Evolutionary conservation across 441 rosid species (phyloP).

Genomic region (Euphorbia celastroides): DNA sequence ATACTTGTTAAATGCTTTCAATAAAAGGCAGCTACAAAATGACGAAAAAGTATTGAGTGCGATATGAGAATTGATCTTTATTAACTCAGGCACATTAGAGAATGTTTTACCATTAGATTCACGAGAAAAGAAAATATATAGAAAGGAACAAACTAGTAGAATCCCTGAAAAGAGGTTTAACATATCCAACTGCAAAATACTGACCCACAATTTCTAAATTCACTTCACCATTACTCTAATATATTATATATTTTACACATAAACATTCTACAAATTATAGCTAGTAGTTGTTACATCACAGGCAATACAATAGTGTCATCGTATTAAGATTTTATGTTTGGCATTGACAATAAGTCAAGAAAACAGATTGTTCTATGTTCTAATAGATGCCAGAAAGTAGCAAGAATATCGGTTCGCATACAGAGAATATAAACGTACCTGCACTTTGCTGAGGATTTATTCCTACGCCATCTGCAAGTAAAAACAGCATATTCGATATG

Average conservation of each 20-base stretch:
- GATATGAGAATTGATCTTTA: not conserved
- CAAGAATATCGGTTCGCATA: not conserved
- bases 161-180: not conserved
- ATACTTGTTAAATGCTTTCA: not conserved
- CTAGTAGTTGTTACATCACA: not conserved
- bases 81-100: not conserved
- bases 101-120: not conserved
- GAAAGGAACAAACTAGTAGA: not conserved
- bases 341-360: not conserved
- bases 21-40: not conserved
- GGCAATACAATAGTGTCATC: not conserved
- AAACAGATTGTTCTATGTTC: not conserved
- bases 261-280: not conserved
- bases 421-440: slow-evolving; percentile 31
- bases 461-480: slow-evolving; percentile 68
- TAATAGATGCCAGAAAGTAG: slow-evolving; percentile 3
- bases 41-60: not conserved
- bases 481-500: slow-evolving; percentile 5
- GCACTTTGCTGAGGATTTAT: slow-evolving; percentile 90
- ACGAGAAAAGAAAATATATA: not conserved
- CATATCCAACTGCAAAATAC: not conserved
- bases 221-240: not conserved
- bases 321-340: not conserved
- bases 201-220: not conserved
- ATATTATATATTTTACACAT: not conserved